Evolutionary conservation across 495 filamentous ascomycete species (phyloP).

Genomic region (Penicillium cinerascens): DNA sequence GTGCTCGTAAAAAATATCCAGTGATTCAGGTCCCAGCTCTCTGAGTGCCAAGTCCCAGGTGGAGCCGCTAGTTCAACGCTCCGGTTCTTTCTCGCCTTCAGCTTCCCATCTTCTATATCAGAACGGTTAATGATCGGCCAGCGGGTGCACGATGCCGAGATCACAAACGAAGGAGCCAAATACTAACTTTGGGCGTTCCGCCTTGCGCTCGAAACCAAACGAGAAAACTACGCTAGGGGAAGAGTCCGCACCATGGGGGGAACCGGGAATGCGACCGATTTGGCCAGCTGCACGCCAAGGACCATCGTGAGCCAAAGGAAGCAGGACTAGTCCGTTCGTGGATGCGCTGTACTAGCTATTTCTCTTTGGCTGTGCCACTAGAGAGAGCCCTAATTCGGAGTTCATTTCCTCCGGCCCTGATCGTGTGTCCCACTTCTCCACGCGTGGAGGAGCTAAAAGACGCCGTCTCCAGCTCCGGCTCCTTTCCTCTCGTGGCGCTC

Average conservation of each 20-base stretch:
- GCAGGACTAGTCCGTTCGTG: neutral
- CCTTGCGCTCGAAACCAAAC: neutral
- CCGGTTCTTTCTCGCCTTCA: too few species aligned
- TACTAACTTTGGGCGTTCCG: neutral
- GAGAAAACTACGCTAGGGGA: too few species aligned
- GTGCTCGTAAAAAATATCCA: too few species aligned
- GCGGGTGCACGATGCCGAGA: neutral
- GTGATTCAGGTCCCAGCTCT: too few species aligned
- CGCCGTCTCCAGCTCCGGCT: neutral
- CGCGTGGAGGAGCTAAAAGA: neutral
- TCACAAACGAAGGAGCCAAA: slow-evolving; percentile 3
- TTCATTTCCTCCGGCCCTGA: neutral
- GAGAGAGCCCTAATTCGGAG: too few species aligned
- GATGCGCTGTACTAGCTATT: too few species aligned
- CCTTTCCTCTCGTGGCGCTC: neutral
- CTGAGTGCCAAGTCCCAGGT: neutral
- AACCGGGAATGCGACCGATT: too few species aligned
- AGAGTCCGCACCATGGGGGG: too few species aligned
- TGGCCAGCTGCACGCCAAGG: too few species aligned
- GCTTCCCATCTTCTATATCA: too few species aligned
- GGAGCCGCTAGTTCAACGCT: neutral
- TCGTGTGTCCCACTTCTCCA: neutral
- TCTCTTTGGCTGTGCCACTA: too few species aligned
- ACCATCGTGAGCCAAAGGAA: too few species aligned
- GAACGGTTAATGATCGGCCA: slow-evolving; percentile 8